These are phyloP conservation scores for Phytophthora citricola DNA, from an alignment of 352 stramenopile genomes.

Conservation along the genomic window DNA sequence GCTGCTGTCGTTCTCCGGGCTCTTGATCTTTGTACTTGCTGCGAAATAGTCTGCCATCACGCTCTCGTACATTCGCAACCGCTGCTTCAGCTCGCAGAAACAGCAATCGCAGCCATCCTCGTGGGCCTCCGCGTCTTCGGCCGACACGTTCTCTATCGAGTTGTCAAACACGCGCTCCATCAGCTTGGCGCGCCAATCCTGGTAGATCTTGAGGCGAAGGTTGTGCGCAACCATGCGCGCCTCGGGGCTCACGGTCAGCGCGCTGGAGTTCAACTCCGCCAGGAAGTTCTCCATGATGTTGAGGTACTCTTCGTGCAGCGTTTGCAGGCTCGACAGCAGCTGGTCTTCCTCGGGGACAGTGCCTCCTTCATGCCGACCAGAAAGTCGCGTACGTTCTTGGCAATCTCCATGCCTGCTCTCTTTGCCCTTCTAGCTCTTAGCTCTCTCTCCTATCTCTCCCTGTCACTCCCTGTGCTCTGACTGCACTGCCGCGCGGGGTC, in stretches of 20 bases:
- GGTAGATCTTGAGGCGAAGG: constrained; percentile 80
- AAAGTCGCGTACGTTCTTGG: constrained; percentile 82
- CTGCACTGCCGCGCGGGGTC: constrained; percentile 11
- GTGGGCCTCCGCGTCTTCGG: constrained; percentile 49
- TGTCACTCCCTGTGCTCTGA: constrained; percentile 28
- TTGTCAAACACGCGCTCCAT: constrained; percentile 77
- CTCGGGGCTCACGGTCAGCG: constrained; percentile 78
- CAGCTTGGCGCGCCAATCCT: constrained; percentile 80
- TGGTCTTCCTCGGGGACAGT: constrained; percentile 73
- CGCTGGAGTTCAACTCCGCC: constrained; percentile 53
- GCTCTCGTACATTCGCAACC: constrained; percentile 59
- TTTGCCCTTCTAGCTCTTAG: constrained; percentile 6
- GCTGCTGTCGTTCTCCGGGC: constrained; percentile 51
- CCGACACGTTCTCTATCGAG: constrained; percentile 47
- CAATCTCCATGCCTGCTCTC: constrained; percentile 72
- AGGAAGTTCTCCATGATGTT: constrained; percentile 77
- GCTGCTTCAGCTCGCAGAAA: constrained; percentile 59
- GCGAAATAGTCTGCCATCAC: constrained; percentile 70
- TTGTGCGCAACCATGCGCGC: constrained; percentile 78
- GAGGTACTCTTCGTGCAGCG: constrained; percentile 72
- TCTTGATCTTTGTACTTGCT: constrained; percentile 59
- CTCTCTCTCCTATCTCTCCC: constrained; percentile 8
- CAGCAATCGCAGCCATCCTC: constrained; percentile 50
- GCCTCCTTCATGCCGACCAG: constrained; percentile 83
- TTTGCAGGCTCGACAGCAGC: constrained; percentile 69